Evolutionary conservation across 768 basidiomycete genomes (phyloP), one percentile per base, ranked within the genome.

Genomic region (Mycena metata): DNA sequence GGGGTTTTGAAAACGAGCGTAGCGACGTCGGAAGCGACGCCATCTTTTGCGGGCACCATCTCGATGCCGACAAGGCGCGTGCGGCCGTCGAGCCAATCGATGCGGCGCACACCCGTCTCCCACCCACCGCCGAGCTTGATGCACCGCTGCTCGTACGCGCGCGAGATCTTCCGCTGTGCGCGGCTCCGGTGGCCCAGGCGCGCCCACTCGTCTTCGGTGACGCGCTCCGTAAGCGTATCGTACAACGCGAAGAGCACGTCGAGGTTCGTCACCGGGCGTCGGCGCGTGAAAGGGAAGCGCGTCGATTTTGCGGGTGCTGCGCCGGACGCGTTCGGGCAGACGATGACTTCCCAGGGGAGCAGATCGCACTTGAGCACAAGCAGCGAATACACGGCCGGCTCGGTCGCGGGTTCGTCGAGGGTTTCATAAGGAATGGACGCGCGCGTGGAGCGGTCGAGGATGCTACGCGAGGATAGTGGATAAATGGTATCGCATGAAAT

Each of bases 171-270:
- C 55, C 88, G 84, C 75, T 91, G 90, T 26, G 82, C 82, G 4
- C 84, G 83, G 71, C 86, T 87, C 15, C 85, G 84, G 55, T 84
- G 79, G 0, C 88, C 89, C 6, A 92, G 82, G 0, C 82, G 77
- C 54, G 86, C 85, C 91, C 91, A 92, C 71, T 92, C 91, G 60
- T 86, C 84, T 5, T 85, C 84, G 13, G 89, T 89, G 9, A 91
- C 84, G n/a, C 86, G 84, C 17, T 79, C 77, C 51, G 84, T 76
- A 47, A 92, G 84, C 5, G 88, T 86, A 17, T 81, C 80, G 69
- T 92, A 86, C 45, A 92, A 72, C 3, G 90, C 86, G 64, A 85
- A 84, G 13, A 92, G 81, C 21, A 92, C 82, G 69, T 92, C 91
- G 39, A 89, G 78, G 74, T 89, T 91, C n/a, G 88, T 89, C 50